Evolutionary conservation across 257 asterid genomes (phyloP).

Genomic region (Prunella vulgaris): DNA sequence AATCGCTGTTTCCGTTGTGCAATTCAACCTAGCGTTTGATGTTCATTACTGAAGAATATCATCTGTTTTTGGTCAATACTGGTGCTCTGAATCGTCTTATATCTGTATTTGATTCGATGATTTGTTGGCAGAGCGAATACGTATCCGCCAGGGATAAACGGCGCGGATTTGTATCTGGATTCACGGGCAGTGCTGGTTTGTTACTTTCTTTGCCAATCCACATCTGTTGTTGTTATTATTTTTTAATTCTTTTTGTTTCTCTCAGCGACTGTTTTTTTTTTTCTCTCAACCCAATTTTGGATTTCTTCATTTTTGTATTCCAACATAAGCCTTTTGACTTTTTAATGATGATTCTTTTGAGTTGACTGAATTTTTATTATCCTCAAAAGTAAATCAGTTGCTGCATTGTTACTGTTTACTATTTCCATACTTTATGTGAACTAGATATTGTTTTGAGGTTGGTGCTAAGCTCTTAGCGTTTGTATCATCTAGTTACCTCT

Average conservation of each 20-base stretch:
- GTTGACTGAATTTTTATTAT: background rate
- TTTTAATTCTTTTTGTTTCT: background rate
- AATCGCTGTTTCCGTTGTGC: background rate
- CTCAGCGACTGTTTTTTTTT: background rate
- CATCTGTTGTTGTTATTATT: background rate
- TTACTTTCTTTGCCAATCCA: constrained; percentile 6
- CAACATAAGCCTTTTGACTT: constrained; percentile 1
- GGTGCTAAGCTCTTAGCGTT: background rate
- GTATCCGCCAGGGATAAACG: constrained; percentile 87
- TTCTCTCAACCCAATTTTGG: background rate
- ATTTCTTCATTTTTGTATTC: background rate
- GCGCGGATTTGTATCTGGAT: constrained; percentile 85
- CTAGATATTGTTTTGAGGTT: background rate
- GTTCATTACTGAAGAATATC: background rate
- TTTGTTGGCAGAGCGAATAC: constrained; percentile 78
- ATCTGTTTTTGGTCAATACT: background rate
- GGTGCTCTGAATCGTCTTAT: background rate
- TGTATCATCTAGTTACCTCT: background rate
- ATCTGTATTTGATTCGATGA: constrained; percentile 3
- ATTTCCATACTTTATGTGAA: no score
- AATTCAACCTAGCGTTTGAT: background rate
- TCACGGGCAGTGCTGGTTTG: constrained; percentile 93
- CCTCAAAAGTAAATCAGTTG: no score
- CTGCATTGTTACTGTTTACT: no score
- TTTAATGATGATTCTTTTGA: background rate